Percentiles rank a stretch among this genome's conserved stretches.
Conservation (phyloP, 2,329 filamentous ascomycete species). For the Scopulariopsis brevicaulis region DNA sequence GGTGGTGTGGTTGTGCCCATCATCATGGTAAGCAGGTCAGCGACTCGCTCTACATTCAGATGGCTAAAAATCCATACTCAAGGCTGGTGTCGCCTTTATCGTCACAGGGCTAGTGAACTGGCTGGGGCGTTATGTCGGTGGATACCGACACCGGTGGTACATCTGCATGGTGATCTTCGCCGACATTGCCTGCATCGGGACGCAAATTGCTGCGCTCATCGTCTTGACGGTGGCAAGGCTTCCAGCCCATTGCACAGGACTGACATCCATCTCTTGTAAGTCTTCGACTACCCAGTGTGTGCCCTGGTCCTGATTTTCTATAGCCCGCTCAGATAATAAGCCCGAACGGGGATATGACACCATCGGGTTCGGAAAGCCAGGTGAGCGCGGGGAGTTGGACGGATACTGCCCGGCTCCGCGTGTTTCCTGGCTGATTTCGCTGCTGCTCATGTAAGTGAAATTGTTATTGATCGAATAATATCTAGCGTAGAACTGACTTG, state of each 20-base stretch:
- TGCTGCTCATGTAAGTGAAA: not conserved
- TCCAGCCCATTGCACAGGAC: not conserved
- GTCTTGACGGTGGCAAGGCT: not conserved
- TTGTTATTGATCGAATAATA: not conserved
- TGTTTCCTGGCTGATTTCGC: not conserved
- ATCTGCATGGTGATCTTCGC: not conserved
- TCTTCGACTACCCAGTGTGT: not conserved
- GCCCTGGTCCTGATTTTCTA: not conserved
- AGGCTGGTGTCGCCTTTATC: not conserved
- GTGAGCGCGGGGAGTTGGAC: not conserved
- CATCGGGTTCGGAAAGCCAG: not conserved
- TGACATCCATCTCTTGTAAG: not conserved
- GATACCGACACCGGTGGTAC: not conserved
- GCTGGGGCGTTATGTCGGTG: not conserved
- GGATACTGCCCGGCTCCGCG: not conserved
- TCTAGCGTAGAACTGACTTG: not conserved
- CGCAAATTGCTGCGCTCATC: not conserved
- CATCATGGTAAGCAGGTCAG: not conserved
- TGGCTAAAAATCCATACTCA: not conserved
- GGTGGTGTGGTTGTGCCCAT: not conserved
- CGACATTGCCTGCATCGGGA: not conserved
- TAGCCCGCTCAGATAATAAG: not conserved
- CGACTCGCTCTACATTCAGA: not conserved
- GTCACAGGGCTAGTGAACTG: not conserved
- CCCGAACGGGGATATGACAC: not conserved